Percentiles rank a stretch among this genome's conserved stretches.
These are phyloP conservation scores for Teratosphaeria epicoccoides DNA, from an alignment of 2,329 filamentous ascomycete genomes.

Conservation along the genomic window DNA sequence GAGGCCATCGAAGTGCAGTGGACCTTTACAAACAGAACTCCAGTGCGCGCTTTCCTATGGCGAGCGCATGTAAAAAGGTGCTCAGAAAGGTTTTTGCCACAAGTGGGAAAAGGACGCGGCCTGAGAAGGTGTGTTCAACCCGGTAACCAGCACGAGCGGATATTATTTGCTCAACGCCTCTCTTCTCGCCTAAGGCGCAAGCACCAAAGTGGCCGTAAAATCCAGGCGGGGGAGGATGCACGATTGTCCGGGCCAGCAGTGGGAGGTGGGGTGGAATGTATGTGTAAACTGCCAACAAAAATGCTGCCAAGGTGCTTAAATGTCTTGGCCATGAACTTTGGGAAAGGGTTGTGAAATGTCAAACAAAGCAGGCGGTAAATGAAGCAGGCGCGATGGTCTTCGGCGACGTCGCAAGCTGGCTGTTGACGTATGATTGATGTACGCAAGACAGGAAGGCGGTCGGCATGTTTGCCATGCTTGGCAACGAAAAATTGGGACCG, in stretches of 20 bases:
- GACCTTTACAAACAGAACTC: neutral
- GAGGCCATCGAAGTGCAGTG: neutral
- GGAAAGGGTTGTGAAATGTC: neutral
- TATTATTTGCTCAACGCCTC: neutral
- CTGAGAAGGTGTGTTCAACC: neutral
- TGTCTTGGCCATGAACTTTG: neutral
- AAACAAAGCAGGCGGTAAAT: neutral
- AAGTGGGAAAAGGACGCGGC: neutral
- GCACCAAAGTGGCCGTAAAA: neutral
- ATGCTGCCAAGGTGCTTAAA: neutral
- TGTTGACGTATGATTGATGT: neutral
- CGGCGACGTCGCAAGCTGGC: neutral
- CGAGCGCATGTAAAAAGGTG: neutral
- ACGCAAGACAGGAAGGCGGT: accelerated
- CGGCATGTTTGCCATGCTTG: neutral
- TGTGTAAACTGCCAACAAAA: neutral
- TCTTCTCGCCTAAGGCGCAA: neutral
- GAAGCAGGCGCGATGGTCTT: neutral
- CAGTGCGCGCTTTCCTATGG: neutral
- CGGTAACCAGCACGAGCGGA: neutral
- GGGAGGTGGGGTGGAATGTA: neutral
- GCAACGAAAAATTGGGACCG: neutral
- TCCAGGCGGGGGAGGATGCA: neutral
- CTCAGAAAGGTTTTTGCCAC: neutral
- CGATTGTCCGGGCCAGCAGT: neutral